These are phyloP conservation scores for Penicillium sp. DNA, from an alignment of 2,329 filamentous ascomycete genomes.

Conservation along the genomic window DNA sequence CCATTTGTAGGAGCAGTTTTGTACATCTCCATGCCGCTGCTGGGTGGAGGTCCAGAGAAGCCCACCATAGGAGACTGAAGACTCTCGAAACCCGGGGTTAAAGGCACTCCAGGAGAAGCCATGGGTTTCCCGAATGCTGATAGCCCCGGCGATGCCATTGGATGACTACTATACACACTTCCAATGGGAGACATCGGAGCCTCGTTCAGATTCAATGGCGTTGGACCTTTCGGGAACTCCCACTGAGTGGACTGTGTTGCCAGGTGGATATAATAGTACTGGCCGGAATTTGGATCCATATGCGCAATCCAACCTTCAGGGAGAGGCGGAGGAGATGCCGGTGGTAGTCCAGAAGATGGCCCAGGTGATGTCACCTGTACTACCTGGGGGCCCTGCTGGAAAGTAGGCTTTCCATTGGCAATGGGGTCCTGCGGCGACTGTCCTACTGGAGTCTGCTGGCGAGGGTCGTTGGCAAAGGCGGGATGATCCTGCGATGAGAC, in stretches of 20 bases:
- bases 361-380: constrained; percentile 34
- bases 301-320: constrained; percentile 99
- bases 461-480: constrained; percentile 83
- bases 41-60: constrained; percentile 85
- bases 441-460: constrained; percentile 44
- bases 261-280: constrained; percentile 98
- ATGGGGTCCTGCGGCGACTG: constrained; percentile 43
- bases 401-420: constrained; percentile 22
- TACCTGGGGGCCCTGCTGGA: constrained; percentile 24
- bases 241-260: constrained; percentile 95
- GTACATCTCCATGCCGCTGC: constrained; percentile 89
- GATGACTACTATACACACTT: constrained; percentile 70
- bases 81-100: constrained; percentile 82
- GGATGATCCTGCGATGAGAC: constrained; percentile 65
- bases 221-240: constrained; percentile 97
- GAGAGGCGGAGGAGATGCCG: constrained; percentile 83
- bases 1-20: constrained; percentile 91
- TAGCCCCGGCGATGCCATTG: constrained; percentile 67
- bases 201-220: constrained; percentile 79
- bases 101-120: constrained; percentile 77
- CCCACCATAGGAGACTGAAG: constrained; percentile 77
- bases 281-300: constrained; percentile 89
- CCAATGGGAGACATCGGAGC: constrained; percentile 79
- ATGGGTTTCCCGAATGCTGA: constrained; percentile 58
- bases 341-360: constrained; percentile 52